Percentiles rank a stretch among this genome's conserved stretches.
Conservation (phyloP, 495 filamentous ascomycete species). For the Aspergillus egyptiacus region DNA sequence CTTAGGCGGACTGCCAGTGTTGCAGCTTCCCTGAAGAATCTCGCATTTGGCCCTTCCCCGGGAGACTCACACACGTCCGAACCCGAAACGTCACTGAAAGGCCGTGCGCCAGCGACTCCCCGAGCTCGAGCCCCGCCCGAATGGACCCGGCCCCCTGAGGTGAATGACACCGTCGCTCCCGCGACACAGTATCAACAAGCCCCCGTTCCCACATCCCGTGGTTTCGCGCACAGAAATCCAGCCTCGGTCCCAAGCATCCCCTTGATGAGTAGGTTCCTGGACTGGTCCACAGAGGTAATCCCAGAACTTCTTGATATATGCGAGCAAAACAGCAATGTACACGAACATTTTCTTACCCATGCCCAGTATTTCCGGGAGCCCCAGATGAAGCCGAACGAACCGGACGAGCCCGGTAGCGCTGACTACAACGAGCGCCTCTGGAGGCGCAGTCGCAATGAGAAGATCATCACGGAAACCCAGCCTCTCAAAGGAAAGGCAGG, state of each 20-base stretch:
- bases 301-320: slow-evolving; percentile 18
- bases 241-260: slow-evolving; percentile 58
- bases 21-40: slow-evolving; percentile 62
- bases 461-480: slow-evolving; percentile 84
- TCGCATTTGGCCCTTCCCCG: slow-evolving; percentile 49
- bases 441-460: slow-evolving; percentile 88
- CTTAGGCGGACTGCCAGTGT: slow-evolving; percentile 65
- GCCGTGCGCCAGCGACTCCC: slow-evolving; percentile 43
- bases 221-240: slow-evolving; percentile 57
- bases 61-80: slow-evolving; percentile 27
- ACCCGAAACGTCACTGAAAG: slow-evolving; percentile 30
- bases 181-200: slow-evolving; percentile 70
- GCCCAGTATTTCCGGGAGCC: slow-evolving; percentile 89
- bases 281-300: slow-evolving; percentile 84
- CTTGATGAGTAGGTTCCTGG: slow-evolving; percentile 74
- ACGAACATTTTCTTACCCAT: slow-evolving; percentile 29
- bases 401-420: slow-evolving; percentile 92
- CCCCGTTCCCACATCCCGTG: slow-evolving; percentile 66
- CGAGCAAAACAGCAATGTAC: slow-evolving; percentile 13
- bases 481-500: slow-evolving; percentile 83
- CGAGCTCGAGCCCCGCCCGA: slow-evolving; percentile 60
- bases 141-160: slow-evolving; percentile 71
- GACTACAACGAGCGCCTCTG: slow-evolving; percentile 95
- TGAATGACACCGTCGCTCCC: slow-evolving; percentile 62
- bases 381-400: slow-evolving; percentile 94